These are phyloP conservation scores for Cordyceps pruinosa DNA, from an alignment of 2,329 filamentous ascomycete genomes.

Conservation along the genomic window DNA sequence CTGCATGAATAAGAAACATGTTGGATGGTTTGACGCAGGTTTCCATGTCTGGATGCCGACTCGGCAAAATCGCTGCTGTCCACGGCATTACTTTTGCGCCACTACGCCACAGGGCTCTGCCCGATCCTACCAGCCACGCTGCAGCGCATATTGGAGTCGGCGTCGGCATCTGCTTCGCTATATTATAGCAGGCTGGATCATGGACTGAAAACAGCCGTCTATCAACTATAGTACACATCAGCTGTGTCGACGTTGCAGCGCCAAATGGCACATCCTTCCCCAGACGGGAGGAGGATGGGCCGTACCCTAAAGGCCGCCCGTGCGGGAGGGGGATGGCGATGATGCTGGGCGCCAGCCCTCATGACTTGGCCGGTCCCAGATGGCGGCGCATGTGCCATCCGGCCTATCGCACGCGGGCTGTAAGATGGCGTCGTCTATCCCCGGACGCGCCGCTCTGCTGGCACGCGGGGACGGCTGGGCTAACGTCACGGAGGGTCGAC, in stretches of 20 bases:
- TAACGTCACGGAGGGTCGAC: constrained; percentile 8
- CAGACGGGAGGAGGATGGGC: background rate
- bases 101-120: background rate
- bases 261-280: constrained; percentile 1
- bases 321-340: background rate
- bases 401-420: background rate
- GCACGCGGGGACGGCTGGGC: background rate
- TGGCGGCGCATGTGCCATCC: background rate
- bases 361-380: background rate
- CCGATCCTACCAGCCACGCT: too few relatives aligned
- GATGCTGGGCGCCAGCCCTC: background rate
- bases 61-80: background rate
- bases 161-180: background rate
- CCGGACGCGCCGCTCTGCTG: background rate
- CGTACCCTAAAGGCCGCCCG: background rate
- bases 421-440: background rate
- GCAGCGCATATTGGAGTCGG: background rate
- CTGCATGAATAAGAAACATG: background rate
- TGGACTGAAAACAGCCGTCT: background rate
- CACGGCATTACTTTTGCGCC: background rate
- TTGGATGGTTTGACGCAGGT: background rate
- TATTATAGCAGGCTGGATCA: background rate
- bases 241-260: background rate
- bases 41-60: background rate
- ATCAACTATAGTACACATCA: background rate